Conservation (phyloP, 2,329 filamentous ascomycete genomes). For the Phaeoacremonium minimum region DNA sequence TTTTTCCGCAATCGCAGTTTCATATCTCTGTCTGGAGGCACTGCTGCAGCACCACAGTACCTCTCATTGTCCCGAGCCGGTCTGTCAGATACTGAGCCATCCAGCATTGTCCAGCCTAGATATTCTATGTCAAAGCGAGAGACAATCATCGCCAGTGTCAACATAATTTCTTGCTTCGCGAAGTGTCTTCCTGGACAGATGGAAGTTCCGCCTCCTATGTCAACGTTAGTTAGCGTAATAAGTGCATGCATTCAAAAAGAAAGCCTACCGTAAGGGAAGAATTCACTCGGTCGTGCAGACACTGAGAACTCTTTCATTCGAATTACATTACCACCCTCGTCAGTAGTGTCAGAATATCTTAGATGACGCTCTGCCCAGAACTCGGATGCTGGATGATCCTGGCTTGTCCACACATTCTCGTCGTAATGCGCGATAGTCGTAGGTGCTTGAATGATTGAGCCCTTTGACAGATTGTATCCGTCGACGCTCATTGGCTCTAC, state of each 20-base stretch:
- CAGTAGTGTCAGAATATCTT: neutral
- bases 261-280: constrained; percentile 9
- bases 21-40: constrained; percentile 15
- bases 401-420: constrained; percentile 6
- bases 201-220: constrained; percentile 26
- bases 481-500: constrained; percentile 9
- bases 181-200: constrained; percentile 33
- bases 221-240: too few relatives aligned
- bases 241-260: too few relatives aligned
- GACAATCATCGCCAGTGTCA: constrained; percentile 22
- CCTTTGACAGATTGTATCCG: constrained; percentile 12
- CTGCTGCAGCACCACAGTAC: constrained; percentile 4
- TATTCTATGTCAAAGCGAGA: constrained; percentile 24
- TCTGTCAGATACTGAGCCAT: constrained; percentile 9
- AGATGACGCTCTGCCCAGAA: constrained; percentile 11
- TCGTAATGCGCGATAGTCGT: constrained; percentile 16
- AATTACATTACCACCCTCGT: neutral
- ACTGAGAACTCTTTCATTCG: constrained; percentile 3
- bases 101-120: constrained; percentile 4
- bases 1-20: constrained; percentile 8
- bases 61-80: constrained; percentile 6
- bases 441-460: constrained; percentile 15
- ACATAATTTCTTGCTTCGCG: constrained; percentile 32
- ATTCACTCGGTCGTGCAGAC: neutral
- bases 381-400: constrained; percentile 6